These are phyloP conservation scores for Cryphonectria japonica DNA, from an alignment of 2,329 filamentous ascomycete species.

Conservation along the genomic window DNA sequence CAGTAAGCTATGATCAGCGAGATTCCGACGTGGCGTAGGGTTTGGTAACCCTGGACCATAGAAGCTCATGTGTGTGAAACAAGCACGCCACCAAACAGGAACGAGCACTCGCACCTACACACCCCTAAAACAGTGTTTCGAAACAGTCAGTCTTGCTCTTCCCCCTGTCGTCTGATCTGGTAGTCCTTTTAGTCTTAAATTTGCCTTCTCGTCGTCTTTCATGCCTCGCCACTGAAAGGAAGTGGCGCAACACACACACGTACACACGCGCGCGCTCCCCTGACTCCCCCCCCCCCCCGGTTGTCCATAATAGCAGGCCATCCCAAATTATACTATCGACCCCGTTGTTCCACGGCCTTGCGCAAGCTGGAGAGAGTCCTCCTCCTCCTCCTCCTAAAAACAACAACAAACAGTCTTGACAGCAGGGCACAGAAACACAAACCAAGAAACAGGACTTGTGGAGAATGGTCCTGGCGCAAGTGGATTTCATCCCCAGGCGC, in stretches of 20 bases:
- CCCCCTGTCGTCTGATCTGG: background rate
- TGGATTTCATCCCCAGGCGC: background rate
- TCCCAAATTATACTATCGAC: no score
- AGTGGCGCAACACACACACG: background rate
- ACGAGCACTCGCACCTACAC: background rate
- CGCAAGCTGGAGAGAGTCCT: background rate
- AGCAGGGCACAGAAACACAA: no score
- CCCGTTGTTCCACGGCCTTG: background rate
- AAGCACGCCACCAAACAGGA: background rate
- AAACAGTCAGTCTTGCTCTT: background rate
- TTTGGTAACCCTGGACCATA: no score
- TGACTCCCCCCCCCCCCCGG: no score
- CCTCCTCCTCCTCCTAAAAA: no score
- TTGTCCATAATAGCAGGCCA: background rate
- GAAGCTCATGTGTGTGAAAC: background rate
- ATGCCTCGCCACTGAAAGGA: background rate
- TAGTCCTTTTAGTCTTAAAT: background rate
- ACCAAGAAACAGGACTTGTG: background rate
- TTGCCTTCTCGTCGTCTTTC: no score
- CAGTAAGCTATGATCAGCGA: background rate
- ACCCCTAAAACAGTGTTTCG: background rate
- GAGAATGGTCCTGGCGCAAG: background rate
- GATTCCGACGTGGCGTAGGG: background rate
- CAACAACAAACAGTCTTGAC: no score
- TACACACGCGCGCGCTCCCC: no score